A percentile compares a stretch with the other conserved stretches of the same genome.
Conservation (phyloP, 78 protist species). For the Planoprotostelium fungivorum region DNA sequence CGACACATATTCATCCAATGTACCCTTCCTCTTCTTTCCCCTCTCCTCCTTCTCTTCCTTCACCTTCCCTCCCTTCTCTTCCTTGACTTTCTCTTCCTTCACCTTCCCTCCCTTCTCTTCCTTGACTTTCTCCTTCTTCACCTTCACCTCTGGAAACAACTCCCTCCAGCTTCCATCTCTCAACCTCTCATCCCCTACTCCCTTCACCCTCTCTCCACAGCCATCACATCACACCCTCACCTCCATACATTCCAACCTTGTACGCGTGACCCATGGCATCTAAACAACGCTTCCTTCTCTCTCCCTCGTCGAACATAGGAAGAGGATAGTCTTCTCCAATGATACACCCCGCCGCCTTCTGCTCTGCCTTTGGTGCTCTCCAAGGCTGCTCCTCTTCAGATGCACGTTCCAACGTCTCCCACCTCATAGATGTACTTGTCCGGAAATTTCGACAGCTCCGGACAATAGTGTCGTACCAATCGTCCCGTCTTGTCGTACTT, state of each 20-base stretch:
- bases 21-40: conserved; percentile 6
- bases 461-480: conserved; percentile 3
- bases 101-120: neutral
- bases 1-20: neutral
- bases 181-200: neutral
- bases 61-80: neutral
- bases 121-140: neutral
- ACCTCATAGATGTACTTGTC: conserved; percentile 35
- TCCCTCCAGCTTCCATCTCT: neutral
- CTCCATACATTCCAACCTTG: neutral
- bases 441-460: neutral
- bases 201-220: neutral
- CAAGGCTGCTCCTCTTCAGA: conserved; percentile 17
- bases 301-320: neutral
- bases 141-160: conserved; percentile 3
- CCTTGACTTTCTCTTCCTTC: neutral
- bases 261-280: neutral
- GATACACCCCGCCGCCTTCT: conserved; percentile 4
- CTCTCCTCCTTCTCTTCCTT: neutral
- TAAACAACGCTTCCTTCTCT: neutral
- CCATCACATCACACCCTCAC: neutral
- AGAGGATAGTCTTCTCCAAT: conserved; percentile 10
- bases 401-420: neutral
- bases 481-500: conserved; percentile 6
- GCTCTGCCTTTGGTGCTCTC: conserved; percentile 31